Conservation (phyloP, 2,329 filamentous ascomycete genomes). For the Aspergillus unguis region DNA sequence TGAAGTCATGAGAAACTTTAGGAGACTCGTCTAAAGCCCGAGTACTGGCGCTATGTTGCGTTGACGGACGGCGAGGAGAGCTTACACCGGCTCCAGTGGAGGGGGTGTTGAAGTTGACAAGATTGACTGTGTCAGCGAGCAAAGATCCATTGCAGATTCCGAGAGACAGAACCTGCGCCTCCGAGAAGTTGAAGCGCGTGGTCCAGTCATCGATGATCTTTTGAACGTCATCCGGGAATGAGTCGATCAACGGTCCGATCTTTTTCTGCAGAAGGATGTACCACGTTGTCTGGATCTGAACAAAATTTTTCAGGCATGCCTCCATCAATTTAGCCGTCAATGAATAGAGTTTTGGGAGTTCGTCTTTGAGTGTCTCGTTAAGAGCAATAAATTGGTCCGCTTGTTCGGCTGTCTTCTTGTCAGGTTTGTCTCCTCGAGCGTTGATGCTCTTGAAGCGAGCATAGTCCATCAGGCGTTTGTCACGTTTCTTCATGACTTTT, state of each 20-base stretch:
- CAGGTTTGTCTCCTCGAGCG: constrained; percentile 77
- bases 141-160: constrained; percentile 72
- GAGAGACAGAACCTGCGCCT: constrained; percentile 67
- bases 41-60: constrained; percentile 51
- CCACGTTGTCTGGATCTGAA: constrained; percentile 81
- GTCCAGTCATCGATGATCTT: constrained; percentile 77
- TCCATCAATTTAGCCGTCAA: constrained; percentile 82
- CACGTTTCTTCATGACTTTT: constrained; percentile 87
- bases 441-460: constrained; percentile 75
- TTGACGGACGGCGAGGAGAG: constrained; percentile 49
- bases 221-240: constrained; percentile 63
- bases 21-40: constrained; percentile 63
- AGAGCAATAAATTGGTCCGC: constrained; percentile 87
- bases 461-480: constrained; percentile 88
- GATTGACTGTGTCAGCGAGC: constrained; percentile 57
- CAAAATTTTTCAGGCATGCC: constrained; percentile 76
- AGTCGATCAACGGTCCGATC: constrained; percentile 69
- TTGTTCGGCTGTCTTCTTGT: constrained; percentile 77
- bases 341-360: constrained; percentile 77
- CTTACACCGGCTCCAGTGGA: constrained; percentile 35
- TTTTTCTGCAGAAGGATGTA: constrained; percentile 80
- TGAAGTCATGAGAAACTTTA: constrained; percentile 63
- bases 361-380: constrained; percentile 89
- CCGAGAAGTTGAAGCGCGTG: constrained; percentile 71
- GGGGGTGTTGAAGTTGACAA: constrained; percentile 60